Conservation (phyloP, 2,329 filamentous ascomycete species). For the Nemania diffusa region DNA sequence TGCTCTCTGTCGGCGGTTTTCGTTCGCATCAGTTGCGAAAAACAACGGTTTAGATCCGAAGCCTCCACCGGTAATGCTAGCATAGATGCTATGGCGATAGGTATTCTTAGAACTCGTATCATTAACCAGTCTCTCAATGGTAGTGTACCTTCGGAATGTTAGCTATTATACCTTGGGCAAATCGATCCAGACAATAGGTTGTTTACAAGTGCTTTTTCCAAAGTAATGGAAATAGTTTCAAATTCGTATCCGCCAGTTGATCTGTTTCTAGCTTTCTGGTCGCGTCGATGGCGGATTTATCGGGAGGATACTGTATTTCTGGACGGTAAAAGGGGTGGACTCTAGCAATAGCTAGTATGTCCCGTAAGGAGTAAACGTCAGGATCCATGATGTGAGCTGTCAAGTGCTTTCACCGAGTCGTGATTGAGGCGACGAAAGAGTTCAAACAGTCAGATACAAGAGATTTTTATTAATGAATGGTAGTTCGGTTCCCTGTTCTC, state of each 20-base stretch:
- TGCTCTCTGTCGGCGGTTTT: slow-evolving; percentile 56
- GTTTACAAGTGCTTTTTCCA: slow-evolving; percentile 33
- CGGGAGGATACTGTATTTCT: slow-evolving; percentile 48
- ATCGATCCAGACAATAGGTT: background rate
- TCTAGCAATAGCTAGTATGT: slow-evolving; percentile 50
- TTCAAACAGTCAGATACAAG: background rate
- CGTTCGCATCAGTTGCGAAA: slow-evolving; percentile 53
- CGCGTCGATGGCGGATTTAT: background rate
- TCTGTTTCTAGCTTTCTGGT: slow-evolving; percentile 25
- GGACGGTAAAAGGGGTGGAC: slow-evolving; percentile 52
- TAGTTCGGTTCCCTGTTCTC: too few relatives aligned
- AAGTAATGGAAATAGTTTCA: slow-evolving; percentile 25
- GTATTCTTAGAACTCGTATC: slow-evolving; percentile 51
- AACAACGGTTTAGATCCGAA: slow-evolving; percentile 49
- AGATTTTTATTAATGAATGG: background rate
- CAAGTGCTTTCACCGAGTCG: background rate
- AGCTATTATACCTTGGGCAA: background rate
- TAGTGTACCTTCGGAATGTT: slow-evolving; percentile 47
- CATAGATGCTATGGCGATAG: slow-evolving; percentile 53
- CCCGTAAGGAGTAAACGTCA: slow-evolving; percentile 41
- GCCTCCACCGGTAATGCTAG: slow-evolving; percentile 56
- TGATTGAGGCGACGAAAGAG: background rate
- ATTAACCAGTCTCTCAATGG: slow-evolving; percentile 50
- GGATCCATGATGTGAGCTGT: background rate
- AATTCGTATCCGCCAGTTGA: background rate